Percentiles rank a stretch among this genome's conserved stretches.
Evolutionary conservation across 2,329 filamentous ascomycete species (phyloP).

Genomic region (Sclerotiophoma versabilis): DNA sequence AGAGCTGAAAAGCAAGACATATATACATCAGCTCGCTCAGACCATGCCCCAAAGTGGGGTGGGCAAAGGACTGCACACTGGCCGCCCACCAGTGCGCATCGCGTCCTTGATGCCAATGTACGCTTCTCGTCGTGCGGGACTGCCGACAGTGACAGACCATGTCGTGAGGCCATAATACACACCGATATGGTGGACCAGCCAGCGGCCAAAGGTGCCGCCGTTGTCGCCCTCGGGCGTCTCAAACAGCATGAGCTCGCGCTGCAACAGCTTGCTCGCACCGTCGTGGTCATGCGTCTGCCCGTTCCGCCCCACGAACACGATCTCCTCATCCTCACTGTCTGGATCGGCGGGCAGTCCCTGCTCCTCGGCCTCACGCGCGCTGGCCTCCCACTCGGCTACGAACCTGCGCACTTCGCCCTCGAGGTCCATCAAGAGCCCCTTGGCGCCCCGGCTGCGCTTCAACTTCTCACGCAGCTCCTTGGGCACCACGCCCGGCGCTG

Average conservation of each 20-base stretch:
- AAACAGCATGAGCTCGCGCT: conserved; percentile 76
- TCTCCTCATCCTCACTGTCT: conserved; percentile 77
- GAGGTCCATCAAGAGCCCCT: conserved; percentile 79
- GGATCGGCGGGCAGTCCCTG: conserved; percentile 56
- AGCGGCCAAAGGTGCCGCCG: conserved; percentile 83
- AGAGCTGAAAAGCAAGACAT: not conserved
- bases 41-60: conserved; percentile 47
- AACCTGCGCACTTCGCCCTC: conserved; percentile 85
- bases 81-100: conserved; percentile 32
- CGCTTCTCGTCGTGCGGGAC: conserved; percentile 77
- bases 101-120: conserved; percentile 76
- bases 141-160: conserved; percentile 76
- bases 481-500: conserved; percentile 66
- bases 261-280: conserved; percentile 60
- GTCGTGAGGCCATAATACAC: conserved; percentile 90
- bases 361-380: conserved; percentile 57
- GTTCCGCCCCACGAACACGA: conserved; percentile 83
- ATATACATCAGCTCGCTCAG: conserved; percentile 16
- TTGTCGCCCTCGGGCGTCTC: conserved; percentile 79
- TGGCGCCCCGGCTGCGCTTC: conserved; percentile 81
- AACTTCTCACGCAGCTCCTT: conserved; percentile 80
- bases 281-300: conserved; percentile 68
- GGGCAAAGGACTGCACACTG: conserved; percentile 38
- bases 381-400: conserved; percentile 68
- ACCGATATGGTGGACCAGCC: conserved; percentile 91